Percentiles rank a stretch among this genome's conserved stretches.
These are phyloP conservation scores for Eucalyptus tenuipes DNA, from an alignment of 345 rosid genomes.

Conservation along the genomic window DNA sequence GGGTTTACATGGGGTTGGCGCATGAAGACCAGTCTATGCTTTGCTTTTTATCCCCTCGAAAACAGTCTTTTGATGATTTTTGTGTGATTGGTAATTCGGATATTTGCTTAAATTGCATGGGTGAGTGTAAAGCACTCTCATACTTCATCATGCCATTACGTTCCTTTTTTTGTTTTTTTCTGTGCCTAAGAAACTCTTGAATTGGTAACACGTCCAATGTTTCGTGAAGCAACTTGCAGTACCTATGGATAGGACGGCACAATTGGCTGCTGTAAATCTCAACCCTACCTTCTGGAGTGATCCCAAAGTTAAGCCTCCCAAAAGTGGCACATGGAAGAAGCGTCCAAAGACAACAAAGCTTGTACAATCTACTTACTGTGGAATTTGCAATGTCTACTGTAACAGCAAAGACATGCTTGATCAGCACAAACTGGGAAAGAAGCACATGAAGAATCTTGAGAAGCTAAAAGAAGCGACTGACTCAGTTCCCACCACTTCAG, in stretches of 20 bases:
- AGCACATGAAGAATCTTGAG: slow-evolving; percentile 16
- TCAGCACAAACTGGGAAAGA: slow-evolving; percentile 20
- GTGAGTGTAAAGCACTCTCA: neutral
- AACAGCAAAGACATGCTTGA: slow-evolving; percentile 9
- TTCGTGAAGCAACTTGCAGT: neutral
- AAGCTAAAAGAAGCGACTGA: neutral
- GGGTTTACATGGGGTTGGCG: neutral
- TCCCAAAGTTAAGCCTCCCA: slow-evolving; percentile 1
- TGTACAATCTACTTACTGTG: slow-evolving; percentile 5
- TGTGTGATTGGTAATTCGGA: neutral
- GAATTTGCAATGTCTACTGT: slow-evolving; percentile 12
- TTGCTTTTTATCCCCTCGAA: neutral
- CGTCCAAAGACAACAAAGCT: slow-evolving; percentile 6
- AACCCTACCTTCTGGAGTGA: neutral
- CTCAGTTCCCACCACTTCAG: neutral
- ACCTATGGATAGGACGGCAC: slow-evolving; percentile 1
- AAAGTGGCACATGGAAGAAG: neutral
- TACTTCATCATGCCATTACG: neutral
- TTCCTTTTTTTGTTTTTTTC: neutral
- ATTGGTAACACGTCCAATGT: neutral
- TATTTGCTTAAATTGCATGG: neutral
- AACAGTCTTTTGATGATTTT: neutral
- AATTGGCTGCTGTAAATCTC: slow-evolving; percentile 2
- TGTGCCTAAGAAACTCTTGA: neutral
- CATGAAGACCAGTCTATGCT: neutral